Conservation (phyloP, 2,329 filamentous ascomycete genomes). For the Neopestalotiopsis clavispora region DNA sequence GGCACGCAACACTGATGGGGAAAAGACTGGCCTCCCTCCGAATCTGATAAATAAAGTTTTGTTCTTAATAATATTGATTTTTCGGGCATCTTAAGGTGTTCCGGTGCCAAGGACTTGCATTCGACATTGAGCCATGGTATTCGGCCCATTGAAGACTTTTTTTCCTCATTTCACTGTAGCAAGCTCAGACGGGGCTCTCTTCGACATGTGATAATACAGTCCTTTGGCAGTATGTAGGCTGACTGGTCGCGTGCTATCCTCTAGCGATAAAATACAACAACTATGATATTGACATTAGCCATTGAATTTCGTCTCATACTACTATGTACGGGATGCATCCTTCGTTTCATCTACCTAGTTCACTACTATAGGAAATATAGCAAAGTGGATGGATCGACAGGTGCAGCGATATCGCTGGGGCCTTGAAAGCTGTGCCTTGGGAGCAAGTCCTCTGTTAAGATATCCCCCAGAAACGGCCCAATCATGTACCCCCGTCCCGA, state of each 20-base stretch:
- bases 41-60: not conserved
- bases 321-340: not conserved
- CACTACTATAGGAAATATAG: not conserved
- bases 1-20: not conserved
- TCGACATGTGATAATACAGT: not conserved
- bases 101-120: not conserved
- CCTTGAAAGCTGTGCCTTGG: not conserved
- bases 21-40: not conserved
- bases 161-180: not conserved
- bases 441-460: not conserved
- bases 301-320: not conserved
- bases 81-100: not conserved
- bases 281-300: not conserved
- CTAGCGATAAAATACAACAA: not conserved
- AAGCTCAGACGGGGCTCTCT: not conserved
- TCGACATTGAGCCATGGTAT: not conserved
- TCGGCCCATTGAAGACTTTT: not conserved
- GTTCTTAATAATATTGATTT: not conserved
- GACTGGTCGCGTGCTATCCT: not conserved
- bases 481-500: not conserved
- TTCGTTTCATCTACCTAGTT: not conserved
- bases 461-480: not conserved
- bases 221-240: not conserved
- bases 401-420: not conserved
- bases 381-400: not conserved